phyloP scores from a whole-genome alignment of 1,284 basidiomycete genomes.

The Inonotus hispidus region DNA sequence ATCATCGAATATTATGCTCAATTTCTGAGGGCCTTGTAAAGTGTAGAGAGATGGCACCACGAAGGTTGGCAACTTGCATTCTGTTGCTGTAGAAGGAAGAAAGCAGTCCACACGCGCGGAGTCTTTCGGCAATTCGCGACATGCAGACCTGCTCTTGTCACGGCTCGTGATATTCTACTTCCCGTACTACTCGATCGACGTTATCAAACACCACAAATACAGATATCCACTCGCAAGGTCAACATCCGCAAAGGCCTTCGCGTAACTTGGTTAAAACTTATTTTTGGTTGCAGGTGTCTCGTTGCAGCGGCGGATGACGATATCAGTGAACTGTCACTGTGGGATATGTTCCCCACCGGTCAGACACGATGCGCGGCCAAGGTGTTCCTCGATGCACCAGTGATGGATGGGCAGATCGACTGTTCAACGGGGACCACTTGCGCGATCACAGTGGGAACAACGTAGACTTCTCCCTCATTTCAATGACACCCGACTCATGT shows the following conservation, averaged over 20 bases:
- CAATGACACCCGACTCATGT: not conserved
- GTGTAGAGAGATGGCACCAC: no score
- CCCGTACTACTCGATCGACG: not conserved
- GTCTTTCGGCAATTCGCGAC: no score
- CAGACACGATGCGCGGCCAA: not conserved
- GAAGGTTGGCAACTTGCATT: no score
- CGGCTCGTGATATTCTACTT: no score
- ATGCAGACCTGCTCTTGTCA: no score
- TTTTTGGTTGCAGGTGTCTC: conserved; percentile 5
- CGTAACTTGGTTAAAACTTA: conserved; percentile 12
- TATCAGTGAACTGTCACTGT: not conserved
- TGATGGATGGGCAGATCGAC: conserved; percentile 8
- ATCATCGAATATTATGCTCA: no score
- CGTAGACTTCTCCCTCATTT: not conserved
- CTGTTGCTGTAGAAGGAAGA: no score
- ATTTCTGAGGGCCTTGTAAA: no score
- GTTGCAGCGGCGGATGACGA: not conserved
- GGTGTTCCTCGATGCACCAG: not conserved
- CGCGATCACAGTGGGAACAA: conserved; percentile 8
- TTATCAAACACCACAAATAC: not conserved
- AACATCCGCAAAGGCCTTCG: not conserved
- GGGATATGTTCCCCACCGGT: not conserved
- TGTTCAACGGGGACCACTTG: not conserved
- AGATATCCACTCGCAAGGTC: not conserved
- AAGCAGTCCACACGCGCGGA: no score